Percentiles rank a stretch among this genome's conserved stretches.
These are phyloP conservation scores for Curvularia sp. DNA, from an alignment of 2,329 filamentous ascomycete genomes.

Conservation along the genomic window DNA sequence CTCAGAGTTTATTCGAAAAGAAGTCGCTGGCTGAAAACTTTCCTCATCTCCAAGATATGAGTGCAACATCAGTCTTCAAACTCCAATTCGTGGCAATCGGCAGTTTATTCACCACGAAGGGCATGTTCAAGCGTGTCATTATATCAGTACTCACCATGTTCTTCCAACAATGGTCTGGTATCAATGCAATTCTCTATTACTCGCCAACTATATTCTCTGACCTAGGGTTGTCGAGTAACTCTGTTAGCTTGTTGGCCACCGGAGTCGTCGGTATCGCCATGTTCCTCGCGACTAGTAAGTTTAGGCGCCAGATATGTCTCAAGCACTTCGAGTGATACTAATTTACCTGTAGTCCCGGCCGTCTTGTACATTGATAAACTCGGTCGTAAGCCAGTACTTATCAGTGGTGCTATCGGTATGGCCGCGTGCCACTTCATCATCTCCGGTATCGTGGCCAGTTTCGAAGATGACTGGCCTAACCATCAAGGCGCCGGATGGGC, in stretches of 20 bases:
- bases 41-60: slow-evolving; percentile 68
- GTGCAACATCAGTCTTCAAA: slow-evolving; percentile 62
- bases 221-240: slow-evolving; percentile 56
- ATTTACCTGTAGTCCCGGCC: slow-evolving; percentile 57
- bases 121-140: slow-evolving; percentile 71
- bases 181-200: slow-evolving; percentile 58
- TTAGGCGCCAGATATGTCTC: rapidly evolving
- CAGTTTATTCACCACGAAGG: slow-evolving; percentile 68
- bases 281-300: slow-evolving; percentile 60
- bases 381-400: slow-evolving; percentile 69
- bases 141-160: slow-evolving; percentile 63
- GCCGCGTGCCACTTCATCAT: slow-evolving; percentile 74
- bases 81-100: slow-evolving; percentile 70
- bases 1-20: slow-evolving; percentile 78
- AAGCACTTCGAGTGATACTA: neutral
- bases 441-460: slow-evolving; percentile 71
- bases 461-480: slow-evolving; percentile 63
- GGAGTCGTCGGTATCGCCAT: slow-evolving; percentile 75
- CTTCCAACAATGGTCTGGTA: slow-evolving; percentile 55
- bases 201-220: slow-evolving; percentile 59
- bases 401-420: slow-evolving; percentile 73
- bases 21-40: slow-evolving; percentile 71
- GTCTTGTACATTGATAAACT: slow-evolving; percentile 72
- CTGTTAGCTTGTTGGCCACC: slow-evolving; percentile 68
- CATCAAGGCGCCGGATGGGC: slow-evolving; percentile 73